Percentiles rank a stretch among this genome's conserved stretches.
Evolutionary conservation across 2,329 filamentous ascomycete genomes (phyloP).

Genomic region (Phyllosticta citriasiana): DNA sequence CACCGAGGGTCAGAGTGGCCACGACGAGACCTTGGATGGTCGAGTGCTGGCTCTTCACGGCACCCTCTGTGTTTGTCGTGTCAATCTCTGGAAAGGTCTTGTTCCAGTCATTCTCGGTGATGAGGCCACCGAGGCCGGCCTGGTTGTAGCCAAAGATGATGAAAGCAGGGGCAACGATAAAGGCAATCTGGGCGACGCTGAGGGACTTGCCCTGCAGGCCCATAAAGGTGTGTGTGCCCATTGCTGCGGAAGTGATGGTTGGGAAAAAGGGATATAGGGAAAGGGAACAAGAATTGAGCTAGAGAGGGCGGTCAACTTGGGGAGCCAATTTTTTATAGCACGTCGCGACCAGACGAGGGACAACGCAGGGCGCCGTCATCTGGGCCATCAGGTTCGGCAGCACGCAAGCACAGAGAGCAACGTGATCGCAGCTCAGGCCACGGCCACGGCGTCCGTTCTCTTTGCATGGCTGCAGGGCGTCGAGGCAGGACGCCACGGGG

Average conservation of each 20-base stretch:
- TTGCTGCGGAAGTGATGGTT: conserved; percentile 39
- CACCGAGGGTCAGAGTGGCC: conserved; percentile 37
- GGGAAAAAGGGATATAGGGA: not conserved
- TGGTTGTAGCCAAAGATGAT: conserved; percentile 45
- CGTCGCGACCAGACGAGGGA: not conserved
- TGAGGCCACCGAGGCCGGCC: conserved; percentile 40
- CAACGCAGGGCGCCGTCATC: too few species aligned
- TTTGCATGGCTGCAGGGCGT: not conserved
- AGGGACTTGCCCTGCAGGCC: conserved; percentile 20
- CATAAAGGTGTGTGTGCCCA: conserved; percentile 25
- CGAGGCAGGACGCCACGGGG: not conserved
- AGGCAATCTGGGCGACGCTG: conserved; percentile 23
- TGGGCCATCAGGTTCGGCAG: not conserved
- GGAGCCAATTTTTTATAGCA: not conserved
- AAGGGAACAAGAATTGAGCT: not conserved
- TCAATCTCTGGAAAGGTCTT: conserved; percentile 41
- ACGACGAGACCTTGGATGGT: conserved; percentile 37
- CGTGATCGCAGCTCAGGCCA: not conserved
- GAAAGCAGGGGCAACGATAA: conserved; percentile 33
- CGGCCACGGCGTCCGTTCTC: not conserved
- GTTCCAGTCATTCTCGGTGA: conserved; percentile 30
- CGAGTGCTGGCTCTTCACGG: conserved; percentile 34
- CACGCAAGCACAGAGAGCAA: not conserved
- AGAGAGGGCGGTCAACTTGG: not conserved
- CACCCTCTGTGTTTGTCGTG: conserved; percentile 34